Conservation (phyloP, 805 yeast species). For the Yarrowia hollandica region DNA sequence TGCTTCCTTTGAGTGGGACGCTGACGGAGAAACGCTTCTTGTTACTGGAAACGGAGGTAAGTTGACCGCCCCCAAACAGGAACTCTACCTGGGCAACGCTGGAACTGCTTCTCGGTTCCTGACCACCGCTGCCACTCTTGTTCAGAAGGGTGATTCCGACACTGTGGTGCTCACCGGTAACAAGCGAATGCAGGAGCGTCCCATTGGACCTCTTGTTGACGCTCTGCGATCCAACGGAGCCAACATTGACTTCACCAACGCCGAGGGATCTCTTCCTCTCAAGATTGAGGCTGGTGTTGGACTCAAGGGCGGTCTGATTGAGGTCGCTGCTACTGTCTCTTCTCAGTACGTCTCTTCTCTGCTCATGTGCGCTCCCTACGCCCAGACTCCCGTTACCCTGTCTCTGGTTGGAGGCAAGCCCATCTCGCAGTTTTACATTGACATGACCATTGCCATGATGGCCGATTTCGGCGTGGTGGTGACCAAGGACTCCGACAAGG, state of each 20-base stretch:
- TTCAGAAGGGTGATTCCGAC: constrained; percentile 47
- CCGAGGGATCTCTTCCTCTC: constrained; percentile 82
- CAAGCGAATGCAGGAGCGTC: constrained; percentile 95
- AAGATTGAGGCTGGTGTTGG: constrained; percentile 66
- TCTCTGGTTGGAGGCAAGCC: constrained; percentile 95
- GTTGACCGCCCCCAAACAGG: constrained; percentile 60
- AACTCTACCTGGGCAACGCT: constrained; percentile 90
- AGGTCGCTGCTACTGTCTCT: constrained; percentile 91
- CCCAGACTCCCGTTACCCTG: constrained; percentile 81
- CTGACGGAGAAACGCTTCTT: constrained; percentile 83
- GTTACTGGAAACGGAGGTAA: constrained; percentile 80
- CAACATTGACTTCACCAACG: constrained; percentile 65
- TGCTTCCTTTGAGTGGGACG: constrained; percentile 78
- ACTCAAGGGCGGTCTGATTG: constrained; percentile 86
- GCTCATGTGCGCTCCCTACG: constrained; percentile 97
- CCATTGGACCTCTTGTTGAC: constrained; percentile 93
- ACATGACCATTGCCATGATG: constrained; percentile 98
- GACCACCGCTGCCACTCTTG: constrained; percentile 89
- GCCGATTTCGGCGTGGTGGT: constrained; percentile 81
- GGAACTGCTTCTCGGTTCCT: constrained; percentile 97
- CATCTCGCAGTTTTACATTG: constrained; percentile 90
- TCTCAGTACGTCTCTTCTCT: constrained; percentile 97
- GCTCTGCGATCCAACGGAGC: constrained; percentile 84
- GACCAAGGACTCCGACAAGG: constrained; percentile 64
- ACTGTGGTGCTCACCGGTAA: constrained; percentile 82